Evolutionary conservation across 2,329 filamentous ascomycete genomes (phyloP).

Genomic region (Clarireedia hainanense): DNA sequence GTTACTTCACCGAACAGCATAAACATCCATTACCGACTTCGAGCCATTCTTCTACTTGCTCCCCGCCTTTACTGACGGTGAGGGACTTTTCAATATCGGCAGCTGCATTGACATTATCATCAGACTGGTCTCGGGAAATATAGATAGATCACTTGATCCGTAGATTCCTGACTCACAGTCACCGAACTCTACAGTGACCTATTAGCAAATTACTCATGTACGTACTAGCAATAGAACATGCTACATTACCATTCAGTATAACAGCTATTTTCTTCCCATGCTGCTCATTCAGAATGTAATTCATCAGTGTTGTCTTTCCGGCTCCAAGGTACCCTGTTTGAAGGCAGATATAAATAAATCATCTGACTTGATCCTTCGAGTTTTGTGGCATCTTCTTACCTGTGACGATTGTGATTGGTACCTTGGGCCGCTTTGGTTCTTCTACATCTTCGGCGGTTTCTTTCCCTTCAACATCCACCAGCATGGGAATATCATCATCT

Average conservation of each 20-base stretch:
- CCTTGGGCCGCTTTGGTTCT: slow-evolving; percentile 50
- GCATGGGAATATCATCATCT: slow-evolving; percentile 58
- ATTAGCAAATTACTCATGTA: slow-evolving; percentile 10
- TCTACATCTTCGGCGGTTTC: slow-evolving; percentile 34
- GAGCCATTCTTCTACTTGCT: slow-evolving; percentile 88
- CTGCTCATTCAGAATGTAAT: slow-evolving; percentile 89
- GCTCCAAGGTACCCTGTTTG: slow-evolving; percentile 78
- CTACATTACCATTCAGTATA: slow-evolving; percentile 70
- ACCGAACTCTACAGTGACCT: slow-evolving; percentile 56
- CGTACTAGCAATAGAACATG: slow-evolving; percentile 26
- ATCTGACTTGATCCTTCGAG: not conserved
- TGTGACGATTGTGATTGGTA: slow-evolving; percentile 80
- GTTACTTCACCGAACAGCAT: slow-evolving; percentile 90
- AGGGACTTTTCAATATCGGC: slow-evolving; percentile 94
- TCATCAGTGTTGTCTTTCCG: slow-evolving; percentile 89
- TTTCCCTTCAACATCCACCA: slow-evolving; percentile 42
- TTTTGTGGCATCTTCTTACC: slow-evolving; percentile 38
- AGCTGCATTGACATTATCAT: slow-evolving; percentile 35
- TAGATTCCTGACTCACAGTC: slow-evolving; percentile 50
- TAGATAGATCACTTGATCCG: slow-evolving; percentile 4
- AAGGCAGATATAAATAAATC: not conserved
- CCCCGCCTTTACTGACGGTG: slow-evolving; percentile 76
- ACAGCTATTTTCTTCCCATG: slow-evolving; percentile 98
- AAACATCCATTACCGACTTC: slow-evolving; percentile 96
- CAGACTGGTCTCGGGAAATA: not conserved